Evolutionary conservation across 2,329 filamentous ascomycete genomes (phyloP), one percentile per base, ranked within the genome.

Genomic region (Botrytis elliptica): DNA sequence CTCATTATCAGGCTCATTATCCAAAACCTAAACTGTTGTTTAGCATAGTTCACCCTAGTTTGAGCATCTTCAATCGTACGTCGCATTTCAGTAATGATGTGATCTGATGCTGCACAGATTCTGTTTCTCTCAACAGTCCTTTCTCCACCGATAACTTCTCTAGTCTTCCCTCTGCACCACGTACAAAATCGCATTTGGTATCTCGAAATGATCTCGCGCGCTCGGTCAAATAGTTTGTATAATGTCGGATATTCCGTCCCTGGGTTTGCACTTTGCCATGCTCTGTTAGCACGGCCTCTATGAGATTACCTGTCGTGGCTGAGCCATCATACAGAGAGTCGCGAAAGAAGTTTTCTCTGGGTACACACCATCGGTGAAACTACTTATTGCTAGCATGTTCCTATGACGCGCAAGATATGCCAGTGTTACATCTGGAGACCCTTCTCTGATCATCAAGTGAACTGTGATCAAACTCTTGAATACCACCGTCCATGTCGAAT

Each of bases 401-500:
- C 93, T 92, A 81, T 95, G 92, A 77, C 92, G 91, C 62, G 95
- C 88, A 49, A 99, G 88, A 80, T 93, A 98, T 75, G 90, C 88
- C 77, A 99, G 86, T 4, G 96, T 97, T 67, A 94, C 92, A 82
- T 98, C 94, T 49, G 92, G 90, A 76, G 95, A 92, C 71, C 96
- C 96, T 84, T 99, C 96, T 78, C 96, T 90, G 81, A 99, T 96
- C 96, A 99, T 98, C 75, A 98, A 86, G 83, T 99, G 96, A 65
- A 97, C 90, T 67, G 97, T 96, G 79, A 98, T 97, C 78, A 99
- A 86, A 79, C 94, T 92, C 86, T 99, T 99, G 90, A 98, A 97
- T 77, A 97, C 95, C 74, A 98, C 94, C n/a, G 96, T 99, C 96
- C 96, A 99, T 86, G 96, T 97, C 78, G 95, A 95, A 83, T 99